Percentiles rank a stretch among this genome's conserved stretches.
phyloP scores from a whole-genome alignment of 495 filamentous ascomycete species.

The Penicillium samsonianum region DNA sequence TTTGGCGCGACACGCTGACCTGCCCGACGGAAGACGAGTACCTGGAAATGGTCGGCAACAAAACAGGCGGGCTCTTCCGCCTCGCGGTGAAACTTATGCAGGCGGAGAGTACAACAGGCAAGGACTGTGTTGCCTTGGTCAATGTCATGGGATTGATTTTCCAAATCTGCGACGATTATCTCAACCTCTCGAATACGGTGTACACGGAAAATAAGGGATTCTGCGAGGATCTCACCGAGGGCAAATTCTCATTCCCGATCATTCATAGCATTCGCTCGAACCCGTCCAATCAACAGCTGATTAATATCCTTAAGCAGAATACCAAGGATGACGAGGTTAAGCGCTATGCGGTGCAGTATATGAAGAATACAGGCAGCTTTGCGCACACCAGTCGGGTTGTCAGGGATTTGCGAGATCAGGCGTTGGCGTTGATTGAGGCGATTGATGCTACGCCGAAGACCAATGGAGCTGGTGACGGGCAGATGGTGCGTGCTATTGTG shows the following conservation, averaged over 20 bases:
- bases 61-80: slow-evolving; percentile 94
- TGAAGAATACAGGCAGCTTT: slow-evolving; percentile 88
- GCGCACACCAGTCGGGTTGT: slow-evolving; percentile 78
- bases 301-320: slow-evolving; percentile 91
- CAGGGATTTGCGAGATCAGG: slow-evolving; percentile 62
- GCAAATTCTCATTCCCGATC: slow-evolving; percentile 96
- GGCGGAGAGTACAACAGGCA: slow-evolving; percentile 67
- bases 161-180: slow-evolving; percentile 96
- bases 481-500: slow-evolving; percentile 46
- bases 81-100: slow-evolving; percentile 96
- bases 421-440: slow-evolving; percentile 64
- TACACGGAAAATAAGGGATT: slow-evolving; percentile 92
- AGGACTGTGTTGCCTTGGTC: slow-evolving; percentile 79
- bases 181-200: slow-evolving; percentile 70
- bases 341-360: slow-evolving; percentile 84
- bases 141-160: slow-evolving; percentile 91
- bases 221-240: slow-evolving; percentile 95
- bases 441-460: slow-evolving; percentile 56
- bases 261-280: slow-evolving; percentile 90
- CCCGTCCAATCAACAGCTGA: slow-evolving; percentile 74
- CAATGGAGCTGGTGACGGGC: slow-evolving; percentile 37
- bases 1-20: slow-evolving; percentile 91
- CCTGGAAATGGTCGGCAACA: slow-evolving; percentile 97
- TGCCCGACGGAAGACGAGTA: slow-evolving; percentile 97
- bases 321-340: slow-evolving; percentile 87